Percentiles rank a stretch among this genome's conserved stretches.
Conservation (phyloP, 495 filamentous ascomycete genomes). For the Filosporella fistucella region DNA sequence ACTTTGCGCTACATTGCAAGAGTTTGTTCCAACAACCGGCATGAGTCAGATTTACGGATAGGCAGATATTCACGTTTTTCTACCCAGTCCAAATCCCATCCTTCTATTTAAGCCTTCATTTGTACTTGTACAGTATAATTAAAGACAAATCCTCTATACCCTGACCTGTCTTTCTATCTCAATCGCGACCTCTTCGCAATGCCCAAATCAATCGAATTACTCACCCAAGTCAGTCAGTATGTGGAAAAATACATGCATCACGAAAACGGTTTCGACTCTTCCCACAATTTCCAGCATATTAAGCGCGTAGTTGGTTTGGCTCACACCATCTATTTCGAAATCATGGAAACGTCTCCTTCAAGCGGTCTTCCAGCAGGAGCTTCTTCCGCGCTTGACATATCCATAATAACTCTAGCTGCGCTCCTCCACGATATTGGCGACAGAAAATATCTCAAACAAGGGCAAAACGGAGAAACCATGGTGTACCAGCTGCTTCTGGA, state of each 20-base stretch:
- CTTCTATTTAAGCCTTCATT: too few relatives aligned
- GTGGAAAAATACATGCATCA: conserved; percentile 62
- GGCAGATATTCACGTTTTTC: too few relatives aligned
- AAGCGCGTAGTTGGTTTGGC: conserved; percentile 70
- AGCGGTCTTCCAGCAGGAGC: not conserved
- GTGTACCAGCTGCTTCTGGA: not conserved
- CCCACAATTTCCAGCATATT: conserved; percentile 82
- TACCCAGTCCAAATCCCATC: too few relatives aligned
- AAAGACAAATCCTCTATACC: too few relatives aligned
- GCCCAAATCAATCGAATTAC: not conserved
- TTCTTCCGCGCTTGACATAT: conserved; percentile 36
- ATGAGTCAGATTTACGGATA: too few relatives aligned
- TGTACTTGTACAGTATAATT: too few relatives aligned
- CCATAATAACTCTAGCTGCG: conserved; percentile 59
- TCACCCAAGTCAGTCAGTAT: conserved; percentile 12
- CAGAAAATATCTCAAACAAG: not conserved
- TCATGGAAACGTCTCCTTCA: too few relatives aligned
- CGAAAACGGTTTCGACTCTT: conserved; percentile 70
- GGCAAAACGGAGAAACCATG: not conserved
- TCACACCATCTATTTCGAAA: conserved; percentile 20
- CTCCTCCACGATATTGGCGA: conserved; percentile 65
- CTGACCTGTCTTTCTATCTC: too few relatives aligned
- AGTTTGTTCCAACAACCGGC: too few relatives aligned
- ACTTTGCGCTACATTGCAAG: too few relatives aligned
- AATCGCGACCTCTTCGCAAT: too few relatives aligned